Evolutionary conservation across 1,139 yeast genomes (phyloP).

Genomic region (Suhomyces maxii): DNA sequence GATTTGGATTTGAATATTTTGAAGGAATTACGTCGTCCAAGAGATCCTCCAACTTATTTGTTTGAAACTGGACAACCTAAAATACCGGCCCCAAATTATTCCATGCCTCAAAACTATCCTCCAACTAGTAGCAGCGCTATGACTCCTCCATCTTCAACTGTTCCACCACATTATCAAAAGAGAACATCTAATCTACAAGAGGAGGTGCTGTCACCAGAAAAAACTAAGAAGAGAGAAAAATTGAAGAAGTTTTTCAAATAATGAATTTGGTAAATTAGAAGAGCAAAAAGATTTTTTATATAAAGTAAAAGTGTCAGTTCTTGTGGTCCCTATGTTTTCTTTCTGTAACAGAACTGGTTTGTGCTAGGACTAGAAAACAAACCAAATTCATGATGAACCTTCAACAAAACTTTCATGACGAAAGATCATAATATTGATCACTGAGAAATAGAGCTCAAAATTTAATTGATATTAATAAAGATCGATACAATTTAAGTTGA

Average conservation of each 20-base stretch:
- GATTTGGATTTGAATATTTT: constrained; percentile 38
- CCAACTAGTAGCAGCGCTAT: constrained; percentile 1
- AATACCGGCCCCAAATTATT: constrained; percentile 10
- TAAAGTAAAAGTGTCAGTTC: no score
- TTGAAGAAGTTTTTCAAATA: constrained; percentile 41
- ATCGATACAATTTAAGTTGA: no score
- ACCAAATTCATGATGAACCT: no score
- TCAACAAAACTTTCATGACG: no score
- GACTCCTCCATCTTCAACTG: neutral
- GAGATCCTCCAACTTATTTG: constrained; percentile 38
- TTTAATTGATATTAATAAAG: no score
- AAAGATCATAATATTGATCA: no score
- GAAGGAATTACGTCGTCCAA: constrained; percentile 24
- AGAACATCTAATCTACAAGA: constrained; percentile 16
- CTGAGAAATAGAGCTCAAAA: no score
- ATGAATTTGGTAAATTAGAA: neutral
- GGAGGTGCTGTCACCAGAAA: constrained; percentile 16
- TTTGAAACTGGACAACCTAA: constrained; percentile 27
- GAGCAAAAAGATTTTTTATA: no score
- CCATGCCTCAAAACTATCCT: constrained; percentile 8
- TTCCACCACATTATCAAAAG: constrained; percentile 35
- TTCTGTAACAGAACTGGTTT: no score
- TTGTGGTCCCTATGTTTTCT: no score
- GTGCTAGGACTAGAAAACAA: no score
- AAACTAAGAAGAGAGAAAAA: constrained; percentile 37